A percentile compares a stretch with the other conserved stretches of the same genome.
phyloP scores from a whole-genome alignment of 2,329 filamentous ascomycete species.

The Xylariales sp. region DNA sequence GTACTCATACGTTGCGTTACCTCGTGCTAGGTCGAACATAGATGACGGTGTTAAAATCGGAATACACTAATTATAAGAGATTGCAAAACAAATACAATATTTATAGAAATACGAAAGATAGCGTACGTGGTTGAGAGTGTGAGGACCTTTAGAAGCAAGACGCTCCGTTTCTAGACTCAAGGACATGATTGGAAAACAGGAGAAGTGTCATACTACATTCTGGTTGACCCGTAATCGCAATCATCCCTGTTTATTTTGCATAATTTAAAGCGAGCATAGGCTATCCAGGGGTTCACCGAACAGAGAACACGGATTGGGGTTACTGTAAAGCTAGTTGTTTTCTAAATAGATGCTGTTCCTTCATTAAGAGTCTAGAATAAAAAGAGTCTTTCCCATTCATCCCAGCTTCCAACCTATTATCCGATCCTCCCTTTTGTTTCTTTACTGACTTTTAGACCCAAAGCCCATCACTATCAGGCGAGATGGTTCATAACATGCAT shows the following conservation, averaged over 20 bases:
- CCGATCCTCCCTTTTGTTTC: background rate
- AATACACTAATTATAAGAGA: too few species aligned
- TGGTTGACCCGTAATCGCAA: too few species aligned
- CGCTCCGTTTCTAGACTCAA: too few species aligned
- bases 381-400: conserved; percentile 15
- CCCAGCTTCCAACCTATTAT: conserved; percentile 7
- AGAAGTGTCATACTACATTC: conserved; percentile 1
- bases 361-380: conserved; percentile 18
- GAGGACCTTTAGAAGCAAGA: background rate
- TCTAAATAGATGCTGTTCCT: background rate
- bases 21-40: too few species aligned
- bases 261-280: too few species aligned
- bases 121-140: conserved; percentile 12
- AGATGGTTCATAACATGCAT: conserved; percentile 10
- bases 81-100: too few species aligned
- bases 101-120: background rate
- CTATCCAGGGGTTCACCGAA: background rate
- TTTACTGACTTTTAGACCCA: background rate
- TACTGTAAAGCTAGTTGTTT: background rate
- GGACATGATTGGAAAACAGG: too few species aligned
- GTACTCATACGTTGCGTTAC: too few species aligned
- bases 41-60: too few species aligned
- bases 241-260: too few species aligned
- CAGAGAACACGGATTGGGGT: background rate
- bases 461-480: background rate